A percentile compares a stretch with the other conserved stretches of the same genome.
These are phyloP conservation scores for Russula ochroleuca DNA, from an alignment of 768 basidiomycete genomes.

Conservation along the genomic window DNA sequence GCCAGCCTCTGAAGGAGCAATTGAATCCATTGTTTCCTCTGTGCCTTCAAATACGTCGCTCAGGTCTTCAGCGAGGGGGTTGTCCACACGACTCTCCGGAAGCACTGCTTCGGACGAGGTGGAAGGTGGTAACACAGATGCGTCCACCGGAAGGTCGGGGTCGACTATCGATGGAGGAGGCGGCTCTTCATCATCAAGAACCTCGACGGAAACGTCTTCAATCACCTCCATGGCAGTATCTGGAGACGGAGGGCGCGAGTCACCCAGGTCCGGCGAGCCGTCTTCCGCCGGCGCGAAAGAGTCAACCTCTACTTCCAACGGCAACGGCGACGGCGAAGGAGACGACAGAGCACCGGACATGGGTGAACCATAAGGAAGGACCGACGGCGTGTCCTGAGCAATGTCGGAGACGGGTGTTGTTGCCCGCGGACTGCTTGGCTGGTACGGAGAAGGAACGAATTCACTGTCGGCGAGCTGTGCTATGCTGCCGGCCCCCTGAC, in stretches of 20 bases:
- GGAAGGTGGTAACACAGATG: background rate
- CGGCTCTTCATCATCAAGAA: conserved; percentile 6
- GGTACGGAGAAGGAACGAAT: conserved; percentile 24
- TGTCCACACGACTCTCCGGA: conserved; percentile 1
- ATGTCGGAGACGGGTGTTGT: conserved; percentile 11
- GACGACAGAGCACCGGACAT: conserved; percentile 29
- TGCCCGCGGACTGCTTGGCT: conserved; percentile 13
- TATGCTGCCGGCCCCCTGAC: conserved; percentile 37
- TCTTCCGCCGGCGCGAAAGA: conserved; percentile 7
- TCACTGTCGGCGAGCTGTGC: conserved; percentile 30
- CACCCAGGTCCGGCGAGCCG: background rate
- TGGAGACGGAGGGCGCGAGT: conserved; percentile 6
- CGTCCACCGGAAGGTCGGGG: background rate
- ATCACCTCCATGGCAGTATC: conserved; percentile 13
- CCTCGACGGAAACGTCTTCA: conserved; percentile 15
- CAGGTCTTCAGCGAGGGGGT: conserved; percentile 1
- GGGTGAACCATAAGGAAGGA: conserved; percentile 26
- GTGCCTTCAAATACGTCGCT: conserved; percentile 6
- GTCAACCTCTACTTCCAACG: conserved; percentile 5
- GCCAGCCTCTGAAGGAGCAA: conserved; percentile 3
- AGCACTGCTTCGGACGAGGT: conserved; percentile 4
- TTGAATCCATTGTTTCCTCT: background rate
- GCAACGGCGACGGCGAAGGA: conserved; percentile 18
- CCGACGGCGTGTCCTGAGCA: conserved; percentile 4
- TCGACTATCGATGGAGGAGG: background rate